Conservation (phyloP, 768 basidiomycete genomes). For the Leucosporidium creatinivorum region DNA sequence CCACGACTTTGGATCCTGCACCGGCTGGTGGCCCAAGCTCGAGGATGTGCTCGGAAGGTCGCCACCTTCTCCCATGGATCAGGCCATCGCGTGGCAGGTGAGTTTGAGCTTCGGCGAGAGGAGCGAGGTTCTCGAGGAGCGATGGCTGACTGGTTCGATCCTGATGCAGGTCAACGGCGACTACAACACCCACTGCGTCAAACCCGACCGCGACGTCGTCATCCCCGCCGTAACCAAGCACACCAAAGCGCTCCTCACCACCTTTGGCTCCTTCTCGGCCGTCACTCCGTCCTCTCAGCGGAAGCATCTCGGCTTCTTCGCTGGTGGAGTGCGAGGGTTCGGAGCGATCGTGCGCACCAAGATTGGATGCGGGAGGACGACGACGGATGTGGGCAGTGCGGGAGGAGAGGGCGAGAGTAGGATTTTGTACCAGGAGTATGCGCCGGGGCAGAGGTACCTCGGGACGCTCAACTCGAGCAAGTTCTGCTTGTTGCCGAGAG, state of each 20-base stretch:
- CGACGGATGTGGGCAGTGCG: not conserved
- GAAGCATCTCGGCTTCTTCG: conserved; percentile 34
- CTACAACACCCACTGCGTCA: conserved; percentile 37
- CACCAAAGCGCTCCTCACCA: conserved; percentile 26
- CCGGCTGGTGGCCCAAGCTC: conserved; percentile 34
- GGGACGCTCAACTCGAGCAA: conserved; percentile 32
- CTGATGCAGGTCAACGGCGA: conserved; percentile 33
- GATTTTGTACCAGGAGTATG: conserved; percentile 32
- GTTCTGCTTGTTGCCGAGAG: conserved; percentile 37
- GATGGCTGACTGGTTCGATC: not conserved
- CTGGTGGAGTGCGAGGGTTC: conserved; percentile 33
- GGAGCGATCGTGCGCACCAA: conserved; percentile 33
- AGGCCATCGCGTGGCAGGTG: conserved; percentile 35
- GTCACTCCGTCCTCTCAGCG: conserved; percentile 22
- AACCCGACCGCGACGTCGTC: conserved; percentile 36
- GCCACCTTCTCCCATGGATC: conserved; percentile 35
- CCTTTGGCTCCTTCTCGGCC: conserved; percentile 17
- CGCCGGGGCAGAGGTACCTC: conserved; percentile 31
- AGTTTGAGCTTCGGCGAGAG: not conserved
- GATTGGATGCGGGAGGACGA: conserved; percentile 28
- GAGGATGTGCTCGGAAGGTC: conserved; percentile 33
- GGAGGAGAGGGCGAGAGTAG: not conserved
- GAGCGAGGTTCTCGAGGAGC: not conserved
- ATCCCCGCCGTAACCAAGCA: conserved; percentile 34
- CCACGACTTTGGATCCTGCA: conserved; percentile 37